Base-by-base conservation (phyloP, 2,329 filamentous ascomycete genomes). In the Alternaria triticina region DNA sequence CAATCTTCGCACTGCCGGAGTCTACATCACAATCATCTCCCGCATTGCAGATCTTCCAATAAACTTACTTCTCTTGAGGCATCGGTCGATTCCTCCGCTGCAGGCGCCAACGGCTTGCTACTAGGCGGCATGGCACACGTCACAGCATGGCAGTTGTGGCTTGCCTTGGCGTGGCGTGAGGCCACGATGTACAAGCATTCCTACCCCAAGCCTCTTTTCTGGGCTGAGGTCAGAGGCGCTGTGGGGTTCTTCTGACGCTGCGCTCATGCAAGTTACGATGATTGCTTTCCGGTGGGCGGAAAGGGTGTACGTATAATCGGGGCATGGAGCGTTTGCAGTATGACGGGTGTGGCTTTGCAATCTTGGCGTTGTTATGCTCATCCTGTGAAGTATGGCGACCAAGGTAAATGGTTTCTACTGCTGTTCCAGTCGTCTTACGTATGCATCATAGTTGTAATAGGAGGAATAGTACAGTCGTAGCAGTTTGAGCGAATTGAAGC, bases 161-260 rank as follows among this genome's bases (percentile, higher is more conserved):
- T 30, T 30, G 7, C 40, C 58, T 60, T 56, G 52, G 50, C 58
- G 45, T 33, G 15, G 47, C 45, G 27, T 50, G 46, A 44, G 47
- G 20, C 6, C 20, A 43, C 17, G 33, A 13, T 13, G 13, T 23
- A n/a, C 15, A 51, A 40, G 30, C 49, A 23, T 52, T 17, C 12
- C 5, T 12, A 22, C 36, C 13, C 49, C 49, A 51, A 51, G 49
- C 9, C 17, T 11, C 15, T 15, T 23, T 9, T 9, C 58, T 60
- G 51, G 52, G 58, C 58, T 61, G 52, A 61, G 55, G 58, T 61
- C 58, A 57, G 58, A 57, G 58, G 58, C 58, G 58, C 28, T 30
- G 2, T 40, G 0, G 36, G 36, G 3, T 1, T 40, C n/a, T 15
- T 40, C 1, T 40, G n/a, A 40, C 15, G 36, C 33, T 17, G n/a